phyloP scores from a whole-genome alignment of 345 rosid species.

The Gossypium ekmanianum region DNA sequence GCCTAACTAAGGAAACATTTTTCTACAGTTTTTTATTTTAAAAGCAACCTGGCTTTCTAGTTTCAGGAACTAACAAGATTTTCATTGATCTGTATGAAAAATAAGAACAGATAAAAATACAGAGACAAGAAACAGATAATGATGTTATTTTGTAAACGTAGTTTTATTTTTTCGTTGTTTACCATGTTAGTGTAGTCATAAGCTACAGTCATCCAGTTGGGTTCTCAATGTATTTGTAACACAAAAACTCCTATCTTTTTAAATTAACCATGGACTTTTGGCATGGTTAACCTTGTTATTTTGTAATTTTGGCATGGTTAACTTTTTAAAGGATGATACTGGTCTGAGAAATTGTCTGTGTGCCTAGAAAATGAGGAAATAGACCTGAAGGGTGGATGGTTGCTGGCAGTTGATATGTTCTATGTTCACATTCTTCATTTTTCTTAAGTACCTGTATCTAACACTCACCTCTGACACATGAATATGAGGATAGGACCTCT shows the following conservation, averaged over 20 bases:
- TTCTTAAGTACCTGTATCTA: no score
- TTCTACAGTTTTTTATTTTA: not conserved
- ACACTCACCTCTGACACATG: no score
- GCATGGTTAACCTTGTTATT: not conserved
- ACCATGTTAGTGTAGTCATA: not conserved
- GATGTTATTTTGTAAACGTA: not conserved
- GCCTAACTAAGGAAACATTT: not conserved
- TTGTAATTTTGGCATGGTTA: not conserved
- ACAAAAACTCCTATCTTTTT: not conserved
- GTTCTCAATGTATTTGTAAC: not conserved
- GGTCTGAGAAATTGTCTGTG: not conserved
- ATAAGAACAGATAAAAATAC: not conserved
- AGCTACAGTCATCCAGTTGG: not conserved
- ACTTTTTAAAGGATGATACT: not conserved
- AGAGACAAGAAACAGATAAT: conserved; percentile 1
- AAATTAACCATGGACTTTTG: not conserved
- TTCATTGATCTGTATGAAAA: not conserved
- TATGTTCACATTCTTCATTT: no score
- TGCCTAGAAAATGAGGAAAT: not conserved
- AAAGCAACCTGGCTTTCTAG: not conserved
- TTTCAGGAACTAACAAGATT: not conserved
- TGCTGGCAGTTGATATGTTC: not conserved
- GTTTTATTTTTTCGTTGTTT: not conserved
- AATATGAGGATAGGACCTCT: no score
- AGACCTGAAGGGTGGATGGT: not conserved